A percentile compares a stretch with the other conserved stretches of the same genome.
Evolutionary conservation across 176 grass and related monocot species (phyloP).

Genomic region (Aegilops bicornis): DNA sequence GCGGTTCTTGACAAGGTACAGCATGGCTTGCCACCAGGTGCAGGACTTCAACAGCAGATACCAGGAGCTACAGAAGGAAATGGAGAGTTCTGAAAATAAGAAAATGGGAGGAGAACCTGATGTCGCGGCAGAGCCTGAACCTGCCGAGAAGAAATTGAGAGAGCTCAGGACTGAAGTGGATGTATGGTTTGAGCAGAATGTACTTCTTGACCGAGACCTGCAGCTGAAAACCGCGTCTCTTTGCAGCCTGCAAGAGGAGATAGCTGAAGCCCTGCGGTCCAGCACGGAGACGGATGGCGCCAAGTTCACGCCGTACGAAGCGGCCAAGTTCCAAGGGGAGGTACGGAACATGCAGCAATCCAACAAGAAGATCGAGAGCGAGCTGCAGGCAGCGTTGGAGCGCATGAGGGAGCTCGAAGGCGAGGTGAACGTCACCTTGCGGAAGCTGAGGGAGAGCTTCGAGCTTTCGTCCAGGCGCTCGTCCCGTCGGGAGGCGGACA

Average conservation of each 20-base stretch:
- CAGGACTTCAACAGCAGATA: slow-evolving; percentile 59
- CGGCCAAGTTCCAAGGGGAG: slow-evolving; percentile 84
- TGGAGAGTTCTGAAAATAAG: slow-evolving; percentile 29
- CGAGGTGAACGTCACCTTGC: slow-evolving; percentile 50
- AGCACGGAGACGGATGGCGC: slow-evolving; percentile 41
- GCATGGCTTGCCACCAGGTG: slow-evolving; percentile 59
- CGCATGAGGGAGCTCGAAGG: slow-evolving; percentile 52
- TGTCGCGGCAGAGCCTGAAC: slow-evolving; percentile 4
- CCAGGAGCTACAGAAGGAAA: slow-evolving; percentile 44
- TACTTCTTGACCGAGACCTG: slow-evolving; percentile 55
- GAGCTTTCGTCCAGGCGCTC: slow-evolving; percentile 39
- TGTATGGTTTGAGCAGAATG: slow-evolving; percentile 81
- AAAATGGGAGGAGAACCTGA: slow-evolving; percentile 22
- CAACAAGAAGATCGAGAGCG: slow-evolving; percentile 56
- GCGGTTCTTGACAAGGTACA: slow-evolving; percentile 67
- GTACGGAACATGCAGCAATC: slow-evolving; percentile 76
- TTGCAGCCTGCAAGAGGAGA: slow-evolving; percentile 73
- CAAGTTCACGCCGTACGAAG: slow-evolving; percentile 52
- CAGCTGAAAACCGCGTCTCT: slow-evolving; percentile 50
- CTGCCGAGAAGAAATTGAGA: slow-evolving; percentile 50
- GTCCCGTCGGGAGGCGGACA: slow-evolving; percentile 13
- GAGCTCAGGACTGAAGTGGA: slow-evolving; percentile 71
- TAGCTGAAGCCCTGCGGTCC: slow-evolving; percentile 46
- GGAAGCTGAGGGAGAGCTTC: slow-evolving; percentile 54
- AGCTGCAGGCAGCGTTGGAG: slow-evolving; percentile 54